phyloP scores from a whole-genome alignment of 306 rosid genomes.

The Dicorynia guianensis region DNA sequence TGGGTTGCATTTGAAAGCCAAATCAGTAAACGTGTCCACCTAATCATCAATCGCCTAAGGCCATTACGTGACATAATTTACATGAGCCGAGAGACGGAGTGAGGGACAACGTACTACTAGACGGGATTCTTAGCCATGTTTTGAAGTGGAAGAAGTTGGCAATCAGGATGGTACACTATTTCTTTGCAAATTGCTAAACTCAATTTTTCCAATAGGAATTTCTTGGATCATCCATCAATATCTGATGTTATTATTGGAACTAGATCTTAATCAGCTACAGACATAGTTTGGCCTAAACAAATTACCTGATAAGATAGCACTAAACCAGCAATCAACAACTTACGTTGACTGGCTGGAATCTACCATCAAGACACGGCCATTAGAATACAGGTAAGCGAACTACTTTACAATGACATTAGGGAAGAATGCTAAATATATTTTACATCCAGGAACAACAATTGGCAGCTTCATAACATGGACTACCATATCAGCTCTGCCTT shows the following conservation, averaged over 20 bases:
- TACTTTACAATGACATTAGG: slow-evolving; percentile 42
- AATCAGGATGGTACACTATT: no score
- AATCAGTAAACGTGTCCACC: no score
- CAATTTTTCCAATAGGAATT: no score
- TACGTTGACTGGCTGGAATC: slow-evolving; percentile 42
- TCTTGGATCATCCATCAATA: background rate
- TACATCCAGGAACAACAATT: background rate
- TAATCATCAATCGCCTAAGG: no score
- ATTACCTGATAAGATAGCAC: no score
- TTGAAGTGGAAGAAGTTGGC: no score
- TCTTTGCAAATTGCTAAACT: no score
- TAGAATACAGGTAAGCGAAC: slow-evolving; percentile 23
- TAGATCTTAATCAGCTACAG: slow-evolving; percentile 18
- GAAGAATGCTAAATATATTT: slow-evolving; percentile 6
- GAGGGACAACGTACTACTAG: no score
- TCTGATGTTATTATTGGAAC: background rate
- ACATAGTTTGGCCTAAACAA: background rate
- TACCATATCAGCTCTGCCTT: slow-evolving; percentile 25
- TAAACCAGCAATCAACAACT: slow-evolving; percentile 38
- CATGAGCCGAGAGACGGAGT: no score
- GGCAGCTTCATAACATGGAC: slow-evolving; percentile 43
- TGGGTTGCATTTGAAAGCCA: no score
- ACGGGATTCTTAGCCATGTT: no score
- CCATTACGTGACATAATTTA: no score
- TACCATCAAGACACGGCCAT: slow-evolving; percentile 2